phyloP scores from a whole-genome alignment of 2,329 filamentous ascomycete genomes.

The Beauveria sp. region DNA sequence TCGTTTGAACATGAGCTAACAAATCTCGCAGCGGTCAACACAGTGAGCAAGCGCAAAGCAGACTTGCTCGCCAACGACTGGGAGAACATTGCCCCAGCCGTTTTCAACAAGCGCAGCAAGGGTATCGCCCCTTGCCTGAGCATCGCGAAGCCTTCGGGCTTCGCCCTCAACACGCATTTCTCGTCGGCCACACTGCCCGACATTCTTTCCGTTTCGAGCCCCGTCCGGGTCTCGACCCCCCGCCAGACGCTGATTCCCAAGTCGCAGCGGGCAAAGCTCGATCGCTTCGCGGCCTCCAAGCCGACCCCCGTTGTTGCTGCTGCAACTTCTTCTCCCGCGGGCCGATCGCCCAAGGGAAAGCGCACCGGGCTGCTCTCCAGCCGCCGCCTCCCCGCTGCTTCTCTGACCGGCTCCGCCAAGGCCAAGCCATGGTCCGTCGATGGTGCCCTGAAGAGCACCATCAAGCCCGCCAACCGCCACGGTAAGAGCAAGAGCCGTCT shows the following conservation, averaged over 20 bases:
- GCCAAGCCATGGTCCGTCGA: conserved; percentile 72
- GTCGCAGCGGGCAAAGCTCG: conserved; percentile 40
- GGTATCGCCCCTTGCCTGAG: conserved; percentile 37
- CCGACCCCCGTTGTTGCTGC: conserved; percentile 40
- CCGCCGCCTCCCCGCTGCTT: conserved; percentile 58
- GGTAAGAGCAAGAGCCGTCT: conserved; percentile 15
- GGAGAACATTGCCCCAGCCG: conserved; percentile 54
- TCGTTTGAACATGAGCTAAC: background rate
- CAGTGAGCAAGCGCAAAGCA: conserved; percentile 49
- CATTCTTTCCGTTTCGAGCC: conserved; percentile 23
- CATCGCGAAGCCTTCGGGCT: conserved; percentile 40
- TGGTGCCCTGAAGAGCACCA: conserved; percentile 70
- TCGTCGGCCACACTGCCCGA: conserved; percentile 15
- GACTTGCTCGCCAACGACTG: conserved; percentile 42
- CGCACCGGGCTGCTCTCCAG: conserved; percentile 60
- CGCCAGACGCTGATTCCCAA: conserved; percentile 44
- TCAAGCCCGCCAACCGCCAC: conserved; percentile 46
- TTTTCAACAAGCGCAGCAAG: conserved; percentile 54
- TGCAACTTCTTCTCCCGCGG: conserved; percentile 53
- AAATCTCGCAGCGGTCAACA: conserved; percentile 30
- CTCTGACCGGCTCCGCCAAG: conserved; percentile 41
- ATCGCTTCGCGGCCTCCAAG: conserved; percentile 33
- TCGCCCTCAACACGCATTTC: conserved; percentile 33
- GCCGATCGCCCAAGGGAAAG: conserved; percentile 68
- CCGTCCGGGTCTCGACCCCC: conserved; percentile 26